These are phyloP conservation scores for Aureobasidium sp. DNA, from an alignment of 2,329 filamentous ascomycete species.

Conservation along the genomic window DNA sequence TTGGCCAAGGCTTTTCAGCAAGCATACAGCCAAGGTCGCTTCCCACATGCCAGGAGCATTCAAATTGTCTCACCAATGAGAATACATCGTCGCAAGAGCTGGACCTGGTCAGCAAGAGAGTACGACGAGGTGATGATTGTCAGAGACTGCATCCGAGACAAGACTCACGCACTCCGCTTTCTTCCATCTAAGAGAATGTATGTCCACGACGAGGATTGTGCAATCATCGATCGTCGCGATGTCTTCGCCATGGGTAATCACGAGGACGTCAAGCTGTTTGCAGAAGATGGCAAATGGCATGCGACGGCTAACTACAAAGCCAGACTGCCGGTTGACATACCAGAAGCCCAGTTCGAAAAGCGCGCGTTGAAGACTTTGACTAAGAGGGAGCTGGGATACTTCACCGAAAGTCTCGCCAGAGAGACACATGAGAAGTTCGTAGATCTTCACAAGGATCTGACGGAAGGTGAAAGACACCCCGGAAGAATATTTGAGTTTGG, in stretches of 20 bases:
- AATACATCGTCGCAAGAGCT: not conserved
- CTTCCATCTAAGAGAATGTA: not conserved
- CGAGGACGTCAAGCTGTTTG: not conserved
- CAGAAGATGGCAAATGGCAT: not conserved
- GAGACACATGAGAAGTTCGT: not conserved
- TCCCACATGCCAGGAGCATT: not conserved
- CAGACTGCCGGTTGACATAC: not conserved
- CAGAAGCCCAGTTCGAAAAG: not conserved
- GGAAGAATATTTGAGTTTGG: conserved; percentile 5
- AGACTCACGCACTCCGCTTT: not conserved
- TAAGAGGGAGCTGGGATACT: not conserved
- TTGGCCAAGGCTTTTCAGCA: not conserved
- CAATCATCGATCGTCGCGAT: not conserved
- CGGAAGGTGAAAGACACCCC: not conserved
- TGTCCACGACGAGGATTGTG: not conserved
- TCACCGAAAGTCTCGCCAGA: not conserved
- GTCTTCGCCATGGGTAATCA: not conserved
- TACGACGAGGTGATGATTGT: not conserved
- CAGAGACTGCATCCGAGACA: not conserved
- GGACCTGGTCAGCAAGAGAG: not conserved
- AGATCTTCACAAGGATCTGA: not conserved
- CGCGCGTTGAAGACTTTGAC: not conserved
- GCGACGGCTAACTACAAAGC: not conserved
- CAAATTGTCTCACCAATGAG: not conserved
- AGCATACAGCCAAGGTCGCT: not conserved